Evolutionary conservation across 1,284 basidiomycete species (phyloP), one percentile per base, ranked within the genome.

Genomic region (Cutaneotrichosporon cyanovorans): DNA sequence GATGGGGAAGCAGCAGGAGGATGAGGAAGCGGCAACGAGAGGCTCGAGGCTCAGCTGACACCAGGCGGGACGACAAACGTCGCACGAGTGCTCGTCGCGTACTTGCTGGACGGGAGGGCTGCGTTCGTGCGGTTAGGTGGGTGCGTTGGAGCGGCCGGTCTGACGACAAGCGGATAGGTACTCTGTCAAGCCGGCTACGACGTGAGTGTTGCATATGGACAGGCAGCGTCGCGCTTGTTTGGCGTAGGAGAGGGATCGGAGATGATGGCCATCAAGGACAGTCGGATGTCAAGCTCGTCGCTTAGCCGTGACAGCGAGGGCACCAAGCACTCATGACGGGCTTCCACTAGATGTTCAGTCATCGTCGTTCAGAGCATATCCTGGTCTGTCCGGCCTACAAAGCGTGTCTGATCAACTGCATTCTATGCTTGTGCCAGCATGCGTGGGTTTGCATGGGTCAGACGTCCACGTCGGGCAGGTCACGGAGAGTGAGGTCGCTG

Each of bases 121-220:
- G 46, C 80, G 38, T 77, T 86, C 31, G 85, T 89, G 45, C 80
- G 82, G 40, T 84, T 88, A 62, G 51, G 83, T 76, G 28, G 28
- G 53, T 50, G 25, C 7, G 31, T 11, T 20, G 23, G 10, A 16
- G n/a, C 19, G 16, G 22, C n/a, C 11, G 22, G 12, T 10, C 38
- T 49, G 33, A 44, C 22, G 21, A 12, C 54, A 56, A n/a, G 85
- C 87, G 37, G 88, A 92, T 73, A 86, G 87, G 65, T 89, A 81
- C 69, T 87, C 85, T 19, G 84, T 91, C 32, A 62, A 73, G 14
- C 88, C 88, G 5, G 78, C 88, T n/a, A 89, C 87, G 44, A 90
- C 87, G 83, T 89, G 65, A 60, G 82, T 73, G 19, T 45, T n/a
- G n/a, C n/a, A n/a, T n/a, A n/a, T n/a, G n/a, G n/a, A n/a, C n/a